Evolutionary conservation across 306 rosid genomes (phyloP), one percentile per base, ranked within the genome.

Genomic region (Quercus ilex): DNA sequence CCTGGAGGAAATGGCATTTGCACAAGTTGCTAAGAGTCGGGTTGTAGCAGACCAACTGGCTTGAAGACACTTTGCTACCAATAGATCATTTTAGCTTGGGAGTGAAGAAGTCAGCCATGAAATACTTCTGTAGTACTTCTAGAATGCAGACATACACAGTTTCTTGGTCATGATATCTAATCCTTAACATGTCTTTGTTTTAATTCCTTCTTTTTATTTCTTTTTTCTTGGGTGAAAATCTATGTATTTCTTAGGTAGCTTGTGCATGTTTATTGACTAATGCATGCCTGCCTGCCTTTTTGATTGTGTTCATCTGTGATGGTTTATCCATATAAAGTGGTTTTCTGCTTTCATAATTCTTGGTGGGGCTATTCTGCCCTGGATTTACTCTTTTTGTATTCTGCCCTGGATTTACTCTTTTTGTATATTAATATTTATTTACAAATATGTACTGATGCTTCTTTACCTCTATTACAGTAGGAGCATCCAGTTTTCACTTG

Each of bases 401-500:
- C 43, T 30, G 26, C 52, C 55, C 0, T 10, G 17, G 69, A 19
- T 60, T 19, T 38, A 21, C 15, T 4, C 12, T 55, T 14, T 25
- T 33, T 41, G 23, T 57, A 57, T 26, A 41, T 70, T 21, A 51
- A 43, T 51, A 20, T 55, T 4, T 38, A 41, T 20, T 43, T 58
- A 38, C 25, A 70, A 53, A 67, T 26, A 21, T 65, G 31, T 77
- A 35, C 84, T 80, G 56, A 85, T 35, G 8, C 23, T 74, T 74
- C 46, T 51, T 75, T 68, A 41, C 41, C 65, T 30, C 49, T n/a
- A 63, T 60, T 76, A 78, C 85, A 82, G 86, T 69, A 83, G 72
- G 81, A 87, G 89, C 76, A 86, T 92, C 74, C 99, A 95, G 85
- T 82, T 90, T 70, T 88, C 99, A 53, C 97, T 95, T 62, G 65